Evolutionary conservation across 176 grass and related monocot genomes (phyloP), one percentile per base, ranked within the genome.

Genomic region (Paspalum vaginatum): DNA sequence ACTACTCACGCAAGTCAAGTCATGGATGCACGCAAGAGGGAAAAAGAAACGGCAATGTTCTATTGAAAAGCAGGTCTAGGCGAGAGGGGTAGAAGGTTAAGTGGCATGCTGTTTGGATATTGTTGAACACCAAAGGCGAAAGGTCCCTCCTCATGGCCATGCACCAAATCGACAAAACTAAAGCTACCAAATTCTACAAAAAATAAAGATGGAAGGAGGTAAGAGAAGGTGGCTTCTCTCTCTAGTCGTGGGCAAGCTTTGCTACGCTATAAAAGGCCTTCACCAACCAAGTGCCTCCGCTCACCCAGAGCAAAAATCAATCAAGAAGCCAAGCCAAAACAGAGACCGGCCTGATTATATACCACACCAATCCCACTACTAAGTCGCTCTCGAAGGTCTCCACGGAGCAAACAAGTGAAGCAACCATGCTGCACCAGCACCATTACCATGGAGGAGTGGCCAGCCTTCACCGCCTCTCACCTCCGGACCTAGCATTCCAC

Each of bases 381-480:
- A 25, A 54, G 53, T 79, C 78, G 3, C 77, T 53, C 8, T 21
- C 25, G 40, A 42, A 77, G 67, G 43, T 65, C 51, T 71, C 5
- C 65, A 78, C 53, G 52, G 51, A 85, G 21, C 63, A 67, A 57
- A 8, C 65, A 68, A 77, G 74, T 51, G 39, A 83, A 77, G 27
- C 37, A 68, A 22, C 21, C 77, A 89, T 89, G 83, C 42, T 68
- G 87, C 84, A 67, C 26, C 87, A 89, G 87, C 70, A 84, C 72
- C 72, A 90, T 85, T 90, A 72, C 72, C 70, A 88, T 81, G 94
- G 85, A 54, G 91, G 91, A 52, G 71, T 97, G 65, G 91, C 87
- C 11, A 97, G 89, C 64, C 75, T 97, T 74, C 84, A 82, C 84
- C 92, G 57, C 79, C 75, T 92, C 84, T 75, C 89, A 71, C 64